These are phyloP conservation scores for Cryptosporidium sp. DNA, from an alignment of 169 alveolate species.

Conservation along the genomic window DNA sequence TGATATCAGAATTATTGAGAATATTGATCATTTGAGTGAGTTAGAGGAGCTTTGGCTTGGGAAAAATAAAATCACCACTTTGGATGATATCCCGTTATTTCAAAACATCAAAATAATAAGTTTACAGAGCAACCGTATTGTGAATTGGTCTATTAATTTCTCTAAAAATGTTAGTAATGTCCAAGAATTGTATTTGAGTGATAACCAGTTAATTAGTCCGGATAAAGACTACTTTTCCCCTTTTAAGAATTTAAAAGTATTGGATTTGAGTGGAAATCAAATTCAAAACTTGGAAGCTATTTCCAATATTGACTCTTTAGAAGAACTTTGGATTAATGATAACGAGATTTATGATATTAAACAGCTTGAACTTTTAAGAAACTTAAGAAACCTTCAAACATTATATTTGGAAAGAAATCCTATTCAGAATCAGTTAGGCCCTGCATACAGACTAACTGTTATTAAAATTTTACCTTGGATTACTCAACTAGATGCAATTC, in stretches of 20 bases:
- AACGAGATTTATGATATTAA: conserved; percentile 78
- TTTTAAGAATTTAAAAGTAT: conserved; percentile 77
- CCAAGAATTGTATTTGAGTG: conserved; percentile 84
- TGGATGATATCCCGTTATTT: conserved; percentile 78
- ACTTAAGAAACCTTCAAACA: conserved; percentile 80
- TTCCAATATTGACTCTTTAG: conserved; percentile 79
- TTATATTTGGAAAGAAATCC: conserved; percentile 86
- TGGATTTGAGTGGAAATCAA: conserved; percentile 84
- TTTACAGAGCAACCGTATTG: conserved; percentile 84
- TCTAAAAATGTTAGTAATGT: conserved; percentile 76
- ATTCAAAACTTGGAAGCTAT: conserved; percentile 77
- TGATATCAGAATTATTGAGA: conserved; percentile 84
- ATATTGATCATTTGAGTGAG: conserved; percentile 79
- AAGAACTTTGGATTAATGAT: conserved; percentile 87
- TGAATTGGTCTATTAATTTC: conserved; percentile 80
- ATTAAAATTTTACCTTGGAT: conserved; percentile 82
- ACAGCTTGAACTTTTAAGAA: conserved; percentile 77
- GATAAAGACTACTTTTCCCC: conserved; percentile 50
- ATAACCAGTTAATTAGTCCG: conserved; percentile 81
- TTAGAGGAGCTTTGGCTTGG: conserved; percentile 90
- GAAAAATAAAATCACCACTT: conserved; percentile 85
- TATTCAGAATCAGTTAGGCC: conserved; percentile 84
- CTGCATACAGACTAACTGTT: conserved; percentile 81
- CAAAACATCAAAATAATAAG: conserved; percentile 83
- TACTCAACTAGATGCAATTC: conserved; percentile 57